Percentiles rank a stretch among this genome's conserved stretches.
These are phyloP conservation scores for Jimgerdemannia lactiflua DNA, from an alignment of 192 early-diverging fungal species.

Conservation along the genomic window DNA sequence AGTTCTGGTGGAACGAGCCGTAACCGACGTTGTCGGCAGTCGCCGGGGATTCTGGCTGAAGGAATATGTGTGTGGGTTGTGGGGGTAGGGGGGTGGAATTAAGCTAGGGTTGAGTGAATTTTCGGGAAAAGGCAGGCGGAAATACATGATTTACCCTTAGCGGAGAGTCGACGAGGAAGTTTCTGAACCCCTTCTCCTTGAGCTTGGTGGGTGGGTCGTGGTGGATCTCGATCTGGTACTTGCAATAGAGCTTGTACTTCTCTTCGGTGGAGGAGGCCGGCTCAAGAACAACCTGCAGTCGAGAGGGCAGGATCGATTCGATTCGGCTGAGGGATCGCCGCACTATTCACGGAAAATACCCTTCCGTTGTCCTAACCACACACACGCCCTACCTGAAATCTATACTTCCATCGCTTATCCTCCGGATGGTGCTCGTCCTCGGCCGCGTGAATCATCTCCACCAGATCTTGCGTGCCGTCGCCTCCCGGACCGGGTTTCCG, in stretches of 20 bases:
- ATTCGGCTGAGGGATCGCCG: not conserved
- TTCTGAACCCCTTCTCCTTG: constrained; percentile 42
- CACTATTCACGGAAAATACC: no score
- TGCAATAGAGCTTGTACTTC: constrained; percentile 72
- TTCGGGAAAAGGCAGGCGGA: not conserved
- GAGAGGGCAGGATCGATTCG: not conserved
- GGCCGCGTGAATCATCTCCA: constrained; percentile 19
- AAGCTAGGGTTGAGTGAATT: not conserved
- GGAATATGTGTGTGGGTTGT: not conserved
- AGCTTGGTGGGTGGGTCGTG: constrained; percentile 58
- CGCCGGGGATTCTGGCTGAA: not conserved
- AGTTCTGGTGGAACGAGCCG: constrained; percentile 92
- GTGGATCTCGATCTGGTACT: constrained; percentile 86
- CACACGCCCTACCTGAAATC: constrained; percentile 15
- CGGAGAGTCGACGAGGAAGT: constrained; percentile 81
- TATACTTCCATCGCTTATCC: constrained; percentile 29
- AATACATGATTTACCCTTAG: constrained; percentile 36
- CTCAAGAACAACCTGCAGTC: constrained; percentile 53
- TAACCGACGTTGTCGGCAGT: constrained; percentile 29
- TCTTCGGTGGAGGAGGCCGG: constrained; percentile 67
- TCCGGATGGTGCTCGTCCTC: constrained; percentile 21
- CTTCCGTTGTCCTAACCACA: not conserved
- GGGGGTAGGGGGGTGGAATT: not conserved
- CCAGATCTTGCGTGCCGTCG: not conserved
- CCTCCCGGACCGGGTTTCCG: not conserved